Evolutionary conservation across 2,329 filamentous ascomycete species (phyloP).

Genomic region (Beauveria scarabaeidicola): DNA sequence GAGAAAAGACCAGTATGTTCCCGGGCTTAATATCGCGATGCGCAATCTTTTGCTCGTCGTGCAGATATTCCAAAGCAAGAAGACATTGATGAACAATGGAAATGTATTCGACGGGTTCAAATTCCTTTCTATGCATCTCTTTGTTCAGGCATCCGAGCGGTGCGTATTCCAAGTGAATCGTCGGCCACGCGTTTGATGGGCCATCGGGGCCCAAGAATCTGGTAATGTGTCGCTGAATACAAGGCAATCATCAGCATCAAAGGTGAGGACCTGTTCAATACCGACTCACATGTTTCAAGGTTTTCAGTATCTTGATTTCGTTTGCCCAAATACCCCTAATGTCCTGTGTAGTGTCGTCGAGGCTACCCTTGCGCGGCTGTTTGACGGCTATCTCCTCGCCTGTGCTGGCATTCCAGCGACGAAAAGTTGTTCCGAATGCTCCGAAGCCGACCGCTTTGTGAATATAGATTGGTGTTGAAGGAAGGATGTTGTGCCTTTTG

Average conservation of each 20-base stretch:
- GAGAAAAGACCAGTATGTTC: not conserved
- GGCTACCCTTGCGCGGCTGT: no score
- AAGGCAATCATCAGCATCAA: not conserved
- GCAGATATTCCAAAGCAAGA: not conserved
- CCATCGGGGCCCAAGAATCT: rapidly evolving
- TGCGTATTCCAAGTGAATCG: not conserved
- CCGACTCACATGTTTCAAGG: not conserved
- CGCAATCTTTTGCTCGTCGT: not conserved
- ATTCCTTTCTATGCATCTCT: no score
- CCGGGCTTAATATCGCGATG: not conserved
- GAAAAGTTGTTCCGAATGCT: no score
- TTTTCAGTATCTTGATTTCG: not conserved
- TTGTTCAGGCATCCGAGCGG: not conserved
- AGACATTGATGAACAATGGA: not conserved
- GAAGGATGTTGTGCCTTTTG: no score
- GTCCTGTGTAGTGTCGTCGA: not conserved
- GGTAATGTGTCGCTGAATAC: not conserved
- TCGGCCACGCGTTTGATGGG: not conserved
- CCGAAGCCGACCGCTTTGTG: no score
- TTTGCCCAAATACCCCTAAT: no score
- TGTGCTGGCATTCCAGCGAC: no score
- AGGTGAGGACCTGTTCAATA: no score
- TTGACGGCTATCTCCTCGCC: no score
- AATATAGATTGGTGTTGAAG: no score
- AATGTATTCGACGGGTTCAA: not conserved